phyloP scores from a whole-genome alignment of 352 stramenopile genomes.

The Phytopythium montanum region DNA sequence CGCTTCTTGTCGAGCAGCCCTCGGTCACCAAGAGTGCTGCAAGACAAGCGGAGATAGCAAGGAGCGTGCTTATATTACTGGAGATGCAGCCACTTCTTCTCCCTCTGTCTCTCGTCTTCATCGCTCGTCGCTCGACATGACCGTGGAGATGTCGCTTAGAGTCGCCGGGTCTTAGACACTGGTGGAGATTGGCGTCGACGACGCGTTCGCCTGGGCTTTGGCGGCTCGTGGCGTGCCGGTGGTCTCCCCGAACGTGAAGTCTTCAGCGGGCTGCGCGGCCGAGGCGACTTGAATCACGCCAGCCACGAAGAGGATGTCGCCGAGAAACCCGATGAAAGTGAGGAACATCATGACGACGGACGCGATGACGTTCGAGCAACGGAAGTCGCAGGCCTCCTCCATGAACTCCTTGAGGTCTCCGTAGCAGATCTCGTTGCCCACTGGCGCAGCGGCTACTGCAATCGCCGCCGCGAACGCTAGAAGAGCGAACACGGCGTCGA shows the following conservation, averaged over 20 bases:
- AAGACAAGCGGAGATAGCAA: no score
- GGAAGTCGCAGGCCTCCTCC: constrained; percentile 63
- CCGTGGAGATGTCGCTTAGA: background rate
- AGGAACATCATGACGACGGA: constrained; percentile 52
- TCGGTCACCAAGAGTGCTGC: no score
- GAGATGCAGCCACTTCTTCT: no score
- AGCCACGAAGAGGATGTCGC: constrained; percentile 51
- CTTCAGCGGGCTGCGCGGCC: constrained; percentile 18
- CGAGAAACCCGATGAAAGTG: constrained; percentile 46
- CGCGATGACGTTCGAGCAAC: constrained; percentile 53
- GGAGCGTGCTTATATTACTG: no score
- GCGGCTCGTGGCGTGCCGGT: constrained; percentile 27
- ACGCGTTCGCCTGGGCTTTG: constrained; percentile 27
- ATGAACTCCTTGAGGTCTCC: constrained; percentile 40
- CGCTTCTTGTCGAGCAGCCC: no score
- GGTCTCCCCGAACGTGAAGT: constrained; percentile 49
- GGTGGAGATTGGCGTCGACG: constrained; percentile 6
- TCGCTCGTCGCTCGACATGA: background rate
- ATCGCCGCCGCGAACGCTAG: constrained; percentile 57
- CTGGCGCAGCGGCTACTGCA: constrained; percentile 43
- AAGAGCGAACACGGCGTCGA: constrained; percentile 51
- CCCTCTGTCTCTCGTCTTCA: background rate
- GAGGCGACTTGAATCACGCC: constrained; percentile 25
- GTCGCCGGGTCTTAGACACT: constrained; percentile 1
- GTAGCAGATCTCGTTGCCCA: constrained; percentile 53